Evolutionary conservation across 306 rosid species (phyloP).

Genomic region (Crotalaria pallida): DNA sequence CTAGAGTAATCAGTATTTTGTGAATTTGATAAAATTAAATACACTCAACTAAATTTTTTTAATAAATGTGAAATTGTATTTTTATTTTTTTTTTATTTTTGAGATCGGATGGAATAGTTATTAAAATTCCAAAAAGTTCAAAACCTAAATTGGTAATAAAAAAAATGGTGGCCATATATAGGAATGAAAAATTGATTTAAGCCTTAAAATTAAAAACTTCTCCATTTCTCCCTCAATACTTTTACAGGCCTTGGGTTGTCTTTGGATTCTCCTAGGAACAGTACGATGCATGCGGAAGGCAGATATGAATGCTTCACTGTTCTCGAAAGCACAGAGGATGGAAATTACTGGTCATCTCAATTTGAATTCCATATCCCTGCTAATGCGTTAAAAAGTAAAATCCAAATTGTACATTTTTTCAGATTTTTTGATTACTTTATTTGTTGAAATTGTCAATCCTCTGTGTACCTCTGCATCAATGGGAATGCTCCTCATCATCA

Average conservation of each 20-base stretch:
- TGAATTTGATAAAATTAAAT: too few relatives aligned
- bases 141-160: too few relatives aligned
- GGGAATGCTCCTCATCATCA: slow-evolving; percentile 16
- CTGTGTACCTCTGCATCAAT: slow-evolving; percentile 18
- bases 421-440: slow-evolving; percentile 6
- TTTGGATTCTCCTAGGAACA: slow-evolving; percentile 36
- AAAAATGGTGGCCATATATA: too few relatives aligned
- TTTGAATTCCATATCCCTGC: slow-evolving; percentile 28
- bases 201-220: too few relatives aligned
- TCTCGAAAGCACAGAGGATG: slow-evolving; percentile 24
- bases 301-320: slow-evolving; percentile 27
- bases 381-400: slow-evolving; percentile 12
- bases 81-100: too few relatives aligned
- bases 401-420: slow-evolving; percentile 22
- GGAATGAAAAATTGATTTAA: too few relatives aligned
- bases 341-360: slow-evolving; percentile 12
- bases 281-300: background rate
- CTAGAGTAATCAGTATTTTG: too few relatives aligned
- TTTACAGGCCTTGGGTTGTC: slow-evolving; percentile 3
- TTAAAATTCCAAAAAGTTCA: too few relatives aligned
- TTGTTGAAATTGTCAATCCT: slow-evolving; percentile 3
- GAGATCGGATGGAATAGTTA: too few relatives aligned
- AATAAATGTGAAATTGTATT: too few relatives aligned
- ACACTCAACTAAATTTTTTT: too few relatives aligned
- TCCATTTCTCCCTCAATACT: too few relatives aligned